A percentile compares a stretch with the other conserved stretches of the same genome.
Evolutionary conservation across 78 protist genomes (phyloP).

Genomic region (Creolimax fragrantissima): DNA sequence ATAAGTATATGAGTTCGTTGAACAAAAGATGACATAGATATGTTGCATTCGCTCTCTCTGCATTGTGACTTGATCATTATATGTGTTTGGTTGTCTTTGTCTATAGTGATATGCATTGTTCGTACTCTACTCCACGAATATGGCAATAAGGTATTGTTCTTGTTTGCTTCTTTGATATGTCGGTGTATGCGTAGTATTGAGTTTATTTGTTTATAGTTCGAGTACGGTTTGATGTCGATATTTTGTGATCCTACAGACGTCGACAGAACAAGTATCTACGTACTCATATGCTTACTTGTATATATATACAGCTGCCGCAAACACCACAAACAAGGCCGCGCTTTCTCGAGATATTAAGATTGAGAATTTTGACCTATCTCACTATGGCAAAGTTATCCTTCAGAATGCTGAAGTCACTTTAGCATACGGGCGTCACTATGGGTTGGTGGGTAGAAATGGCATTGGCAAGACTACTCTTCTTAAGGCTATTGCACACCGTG

Average conservation of each 20-base stretch:
- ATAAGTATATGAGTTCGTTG: no score
- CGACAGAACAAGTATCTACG: not conserved
- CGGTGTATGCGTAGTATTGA: no score
- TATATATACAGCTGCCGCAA: not conserved
- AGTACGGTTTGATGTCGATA: no score
- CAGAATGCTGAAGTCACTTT: not conserved
- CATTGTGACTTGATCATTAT: no score
- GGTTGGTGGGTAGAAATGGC: conserved; percentile 81
- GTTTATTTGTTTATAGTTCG: no score
- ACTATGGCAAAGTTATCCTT: not conserved
- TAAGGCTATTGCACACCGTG: not conserved
- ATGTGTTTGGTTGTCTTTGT: no score
- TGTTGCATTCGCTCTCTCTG: not conserved
- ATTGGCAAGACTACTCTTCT: not conserved
- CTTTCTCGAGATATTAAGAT: not conserved
- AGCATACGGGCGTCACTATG: conserved; percentile 61
- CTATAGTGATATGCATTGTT: no score
- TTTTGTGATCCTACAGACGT: no score
- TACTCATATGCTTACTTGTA: not conserved
- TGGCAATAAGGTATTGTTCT: no score
- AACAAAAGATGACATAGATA: not conserved
- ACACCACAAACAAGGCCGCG: not conserved
- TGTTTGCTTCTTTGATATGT: no score
- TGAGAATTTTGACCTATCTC: not conserved
- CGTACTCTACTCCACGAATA: no score